Conservation (phyloP, 192 early-diverging fungal species). For the Funneliformis geosporum region DNA sequence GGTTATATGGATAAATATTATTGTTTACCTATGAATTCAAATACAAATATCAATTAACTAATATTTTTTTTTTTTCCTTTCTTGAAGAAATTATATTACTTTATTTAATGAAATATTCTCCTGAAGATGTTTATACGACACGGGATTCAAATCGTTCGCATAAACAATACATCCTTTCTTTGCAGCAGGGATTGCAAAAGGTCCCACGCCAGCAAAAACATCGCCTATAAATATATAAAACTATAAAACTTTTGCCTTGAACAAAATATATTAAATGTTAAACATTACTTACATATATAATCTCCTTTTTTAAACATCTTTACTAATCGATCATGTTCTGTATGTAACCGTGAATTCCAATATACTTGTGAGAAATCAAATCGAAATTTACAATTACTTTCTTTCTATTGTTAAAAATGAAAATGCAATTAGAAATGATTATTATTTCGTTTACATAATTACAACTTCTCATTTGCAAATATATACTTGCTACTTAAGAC, state of each 20-base stretch:
- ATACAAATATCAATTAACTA: background rate
- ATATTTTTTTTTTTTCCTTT: background rate
- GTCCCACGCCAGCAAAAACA: conserved; percentile 97
- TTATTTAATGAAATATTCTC: conserved; percentile 89
- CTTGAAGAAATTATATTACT: conserved; percentile 45
- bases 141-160: conserved; percentile 97
- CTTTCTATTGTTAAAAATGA: conserved; percentile 55
- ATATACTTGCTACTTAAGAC: conserved; percentile 24
- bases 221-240: conserved; percentile 52
- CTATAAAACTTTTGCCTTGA: background rate
- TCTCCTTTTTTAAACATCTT: conserved; percentile 67
- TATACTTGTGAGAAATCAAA: conserved; percentile 98
- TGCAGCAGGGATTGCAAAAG: conserved; percentile 93
- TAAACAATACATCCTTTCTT: conserved; percentile 83
- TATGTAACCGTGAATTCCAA: conserved; percentile 98
- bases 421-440: background rate
- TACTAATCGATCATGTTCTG: conserved; percentile 93
- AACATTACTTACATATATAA: conserved; percentile 62
- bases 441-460: background rate
- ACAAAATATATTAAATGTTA: background rate
- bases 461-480: background rate
- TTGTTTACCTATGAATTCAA: conserved; percentile 53
- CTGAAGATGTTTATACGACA: conserved; percentile 74
- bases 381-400: conserved; percentile 86
- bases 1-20: conserved; percentile 73